phyloP scores from a whole-genome alignment of 2,329 filamentous ascomycete genomes.

The Aspergillus carbonarius region DNA sequence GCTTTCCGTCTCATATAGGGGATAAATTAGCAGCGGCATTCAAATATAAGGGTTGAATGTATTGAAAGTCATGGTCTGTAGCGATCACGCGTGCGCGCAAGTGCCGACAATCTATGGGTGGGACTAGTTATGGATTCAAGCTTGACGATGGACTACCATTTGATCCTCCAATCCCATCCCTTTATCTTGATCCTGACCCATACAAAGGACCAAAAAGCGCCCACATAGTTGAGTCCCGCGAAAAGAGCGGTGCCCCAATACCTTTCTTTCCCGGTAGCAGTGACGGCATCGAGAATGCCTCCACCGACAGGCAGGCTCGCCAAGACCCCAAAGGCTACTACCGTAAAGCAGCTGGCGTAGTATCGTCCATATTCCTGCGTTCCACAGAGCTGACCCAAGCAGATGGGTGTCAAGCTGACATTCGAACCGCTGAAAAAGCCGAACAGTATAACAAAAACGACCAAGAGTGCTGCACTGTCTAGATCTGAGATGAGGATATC shows the following conservation, averaged over 20 bases:
- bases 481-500: background rate
- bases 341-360: slow-evolving; percentile 34
- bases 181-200: slow-evolving; percentile 19
- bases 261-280: slow-evolving; percentile 11
- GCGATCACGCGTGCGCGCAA: too few species aligned
- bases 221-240: slow-evolving; percentile 21
- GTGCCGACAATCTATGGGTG: too few species aligned
- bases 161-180: slow-evolving; percentile 18
- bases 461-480: slow-evolving; percentile 1
- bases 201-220: slow-evolving; percentile 16
- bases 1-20: too few species aligned
- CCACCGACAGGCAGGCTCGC: slow-evolving; percentile 24
- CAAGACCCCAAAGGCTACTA: slow-evolving; percentile 25
- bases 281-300: slow-evolving; percentile 11
- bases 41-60: too few species aligned
- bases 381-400: slow-evolving; percentile 48
- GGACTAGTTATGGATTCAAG: too few species aligned
- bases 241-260: slow-evolving; percentile 23
- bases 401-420: slow-evolving; percentile 41
- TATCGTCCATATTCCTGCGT: slow-evolving; percentile 43
- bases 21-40: too few species aligned
- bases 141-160: slow-evolving; percentile 12
- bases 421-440: slow-evolving; percentile 41
- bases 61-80: too few species aligned
- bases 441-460: slow-evolving; percentile 23